These are phyloP conservation scores for Mycotypha africana DNA, from an alignment of 371 early-diverging fungal genomes.

Conservation along the genomic window DNA sequence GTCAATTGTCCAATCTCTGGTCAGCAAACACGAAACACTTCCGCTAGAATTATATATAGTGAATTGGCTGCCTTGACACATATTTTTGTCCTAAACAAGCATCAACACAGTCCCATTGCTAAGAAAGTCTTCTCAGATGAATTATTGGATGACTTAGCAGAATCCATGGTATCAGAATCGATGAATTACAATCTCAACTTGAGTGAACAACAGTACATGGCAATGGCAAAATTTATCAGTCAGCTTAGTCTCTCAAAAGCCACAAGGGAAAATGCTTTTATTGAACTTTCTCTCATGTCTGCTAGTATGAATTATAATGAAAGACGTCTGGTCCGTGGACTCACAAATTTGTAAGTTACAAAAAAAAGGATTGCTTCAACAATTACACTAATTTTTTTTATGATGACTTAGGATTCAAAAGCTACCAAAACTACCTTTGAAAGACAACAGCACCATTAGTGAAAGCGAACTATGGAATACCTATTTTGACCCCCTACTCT, in stretches of 20 bases:
- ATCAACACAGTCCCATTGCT: slow-evolving; percentile 21
- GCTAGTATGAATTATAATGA: slow-evolving; percentile 10
- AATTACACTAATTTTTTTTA: neutral
- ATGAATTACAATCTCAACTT: slow-evolving; percentile 8
- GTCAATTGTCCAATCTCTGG: neutral
- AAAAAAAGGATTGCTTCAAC: slow-evolving; percentile 5
- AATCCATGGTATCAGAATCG: slow-evolving; percentile 9
- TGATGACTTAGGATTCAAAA: slow-evolving; percentile 12
- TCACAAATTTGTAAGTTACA: slow-evolving; percentile 9
- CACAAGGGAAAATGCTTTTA: slow-evolving; percentile 11
- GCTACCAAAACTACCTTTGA: slow-evolving; percentile 9
- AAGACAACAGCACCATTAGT: slow-evolving; percentile 13
- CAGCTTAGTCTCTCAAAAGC: slow-evolving; percentile 8
- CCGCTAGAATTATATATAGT: slow-evolving; percentile 17
- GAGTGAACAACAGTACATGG: slow-evolving; percentile 5
- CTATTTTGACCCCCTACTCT: slow-evolving; percentile 25
- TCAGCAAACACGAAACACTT: slow-evolving; percentile 13
- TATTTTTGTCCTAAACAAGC: slow-evolving; percentile 10
- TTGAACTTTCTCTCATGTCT: slow-evolving; percentile 14
- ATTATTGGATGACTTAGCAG: slow-evolving; percentile 18
- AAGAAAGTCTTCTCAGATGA: slow-evolving; percentile 13
- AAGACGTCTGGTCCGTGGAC: slow-evolving; percentile 9
- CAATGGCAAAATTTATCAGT: slow-evolving; percentile 3
- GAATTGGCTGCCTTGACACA: slow-evolving; percentile 21
- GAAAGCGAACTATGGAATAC: slow-evolving; percentile 31